These are phyloP conservation scores for Aspergillus sp. DNA, from an alignment of 2,329 filamentous ascomycete genomes.

Conservation along the genomic window DNA sequence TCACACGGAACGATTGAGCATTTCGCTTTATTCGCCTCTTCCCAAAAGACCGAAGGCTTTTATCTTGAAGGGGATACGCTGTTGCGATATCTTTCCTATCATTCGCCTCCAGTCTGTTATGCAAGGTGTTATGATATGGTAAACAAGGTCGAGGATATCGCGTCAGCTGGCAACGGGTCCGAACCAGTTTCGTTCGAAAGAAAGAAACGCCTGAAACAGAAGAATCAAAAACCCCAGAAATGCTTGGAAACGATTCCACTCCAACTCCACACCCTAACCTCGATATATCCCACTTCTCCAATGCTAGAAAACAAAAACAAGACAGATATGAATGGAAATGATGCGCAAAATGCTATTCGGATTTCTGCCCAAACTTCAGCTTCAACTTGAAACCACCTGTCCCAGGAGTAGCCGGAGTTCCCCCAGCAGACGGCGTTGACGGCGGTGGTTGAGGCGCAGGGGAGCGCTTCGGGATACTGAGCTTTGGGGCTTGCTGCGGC, in stretches of 20 bases:
- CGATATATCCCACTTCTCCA: constrained; percentile 6
- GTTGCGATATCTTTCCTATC: no score
- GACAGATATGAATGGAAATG: constrained; percentile 9
- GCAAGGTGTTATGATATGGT: constrained; percentile 9
- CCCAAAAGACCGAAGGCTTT: constrained; percentile 6
- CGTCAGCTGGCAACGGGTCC: constrained; percentile 4
- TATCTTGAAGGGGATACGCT: no score
- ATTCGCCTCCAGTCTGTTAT: no score
- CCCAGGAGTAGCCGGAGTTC: constrained; percentile 24
- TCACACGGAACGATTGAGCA: not conserved
- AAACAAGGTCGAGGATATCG: constrained; percentile 4
- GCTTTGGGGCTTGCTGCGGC: constrained; percentile 18
- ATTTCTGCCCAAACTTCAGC: constrained; percentile 28
- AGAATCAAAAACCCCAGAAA: constrained; percentile 3
- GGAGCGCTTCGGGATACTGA: constrained; percentile 24
- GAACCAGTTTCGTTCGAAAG: constrained; percentile 2
- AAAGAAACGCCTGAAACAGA: constrained; percentile 10
- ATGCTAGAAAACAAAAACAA: constrained; percentile 5
- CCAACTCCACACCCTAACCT: constrained; percentile 10
- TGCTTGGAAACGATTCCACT: constrained; percentile 3
- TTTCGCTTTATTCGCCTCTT: not conserved
- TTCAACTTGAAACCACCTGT: constrained; percentile 35
- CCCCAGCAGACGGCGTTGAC: constrained; percentile 16
- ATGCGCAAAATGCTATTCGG: constrained; percentile 15
- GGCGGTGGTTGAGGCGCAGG: constrained; percentile 19